Evolutionary conservation across 495 filamentous ascomycete species (phyloP).

Genomic region (Oleoguttula mirabilis): DNA sequence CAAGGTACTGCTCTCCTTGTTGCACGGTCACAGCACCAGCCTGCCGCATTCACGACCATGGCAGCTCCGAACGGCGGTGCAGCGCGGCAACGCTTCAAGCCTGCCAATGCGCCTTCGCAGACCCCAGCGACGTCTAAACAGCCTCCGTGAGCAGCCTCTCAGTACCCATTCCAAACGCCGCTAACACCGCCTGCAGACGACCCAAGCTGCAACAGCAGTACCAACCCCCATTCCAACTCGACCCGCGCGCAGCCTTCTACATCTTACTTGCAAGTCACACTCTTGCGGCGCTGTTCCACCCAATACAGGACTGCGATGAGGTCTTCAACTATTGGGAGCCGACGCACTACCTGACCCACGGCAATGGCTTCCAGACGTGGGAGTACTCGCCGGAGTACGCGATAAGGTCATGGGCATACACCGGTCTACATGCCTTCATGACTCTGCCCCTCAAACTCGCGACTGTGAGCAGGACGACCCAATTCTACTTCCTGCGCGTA

Average conservation of each 20-base stretch:
- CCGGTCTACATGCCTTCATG: slow-evolving; percentile 66
- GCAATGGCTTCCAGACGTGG: slow-evolving; percentile 94
- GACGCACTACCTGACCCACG: slow-evolving; percentile 83
- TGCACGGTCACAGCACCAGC: no score
- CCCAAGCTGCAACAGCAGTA: neutral
- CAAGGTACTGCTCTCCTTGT: no score
- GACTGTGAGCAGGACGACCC: slow-evolving; percentile 43
- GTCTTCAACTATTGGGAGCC: slow-evolving; percentile 99
- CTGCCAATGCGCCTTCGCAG: neutral
- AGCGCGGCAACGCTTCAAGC: slow-evolving; percentile 4
- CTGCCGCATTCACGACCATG: no score
- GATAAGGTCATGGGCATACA: slow-evolving; percentile 92
- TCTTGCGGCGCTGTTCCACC: slow-evolving; percentile 68
- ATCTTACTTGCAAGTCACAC: slow-evolving; percentile 59
- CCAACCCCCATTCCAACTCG: slow-evolving; percentile 43
- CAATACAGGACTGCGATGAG: slow-evolving; percentile 98
- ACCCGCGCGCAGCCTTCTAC: slow-evolving; percentile 65
- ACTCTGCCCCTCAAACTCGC: slow-evolving; percentile 53
- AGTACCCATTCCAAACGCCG: neutral
- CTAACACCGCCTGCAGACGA: no score
- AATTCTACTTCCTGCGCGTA: slow-evolving; percentile 80
- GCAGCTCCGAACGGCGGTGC: no score
- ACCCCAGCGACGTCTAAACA: neutral
- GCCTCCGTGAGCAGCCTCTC: neutral
- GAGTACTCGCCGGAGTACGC: slow-evolving; percentile 95